Conservation (phyloP, 2,329 filamentous ascomycete genomes). For the Exutisphaerella laricina region DNA sequence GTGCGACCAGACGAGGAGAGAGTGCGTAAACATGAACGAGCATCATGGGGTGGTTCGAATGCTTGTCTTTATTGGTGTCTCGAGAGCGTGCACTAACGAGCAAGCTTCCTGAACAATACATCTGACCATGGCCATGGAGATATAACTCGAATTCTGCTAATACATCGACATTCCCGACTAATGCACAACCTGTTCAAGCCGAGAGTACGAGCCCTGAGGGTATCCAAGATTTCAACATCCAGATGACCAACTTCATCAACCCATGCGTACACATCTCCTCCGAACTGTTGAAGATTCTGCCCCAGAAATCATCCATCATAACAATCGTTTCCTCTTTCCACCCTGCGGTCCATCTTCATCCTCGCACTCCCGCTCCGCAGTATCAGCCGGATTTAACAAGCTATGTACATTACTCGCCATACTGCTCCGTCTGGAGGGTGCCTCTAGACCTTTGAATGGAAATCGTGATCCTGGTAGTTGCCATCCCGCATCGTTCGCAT, state of each 20-base stretch:
- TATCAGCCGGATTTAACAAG: constrained; percentile 63
- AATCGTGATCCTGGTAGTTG: constrained; percentile 47
- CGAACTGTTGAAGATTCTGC: not conserved
- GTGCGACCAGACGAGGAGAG: too few relatives aligned
- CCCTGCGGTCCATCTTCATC: constrained; percentile 55
- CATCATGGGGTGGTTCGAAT: too few relatives aligned
- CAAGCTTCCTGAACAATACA: too few relatives aligned
- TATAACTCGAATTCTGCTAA: too few relatives aligned
- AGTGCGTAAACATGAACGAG: too few relatives aligned
- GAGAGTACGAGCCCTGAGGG: too few relatives aligned
- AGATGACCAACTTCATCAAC: not conserved
- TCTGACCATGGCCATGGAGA: too few relatives aligned
- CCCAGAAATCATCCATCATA: constrained; percentile 31
- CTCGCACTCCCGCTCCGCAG: constrained; percentile 59
- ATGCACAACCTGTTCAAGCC: too few relatives aligned
- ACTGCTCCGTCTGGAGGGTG: constrained; percentile 61
- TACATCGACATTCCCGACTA: too few relatives aligned
- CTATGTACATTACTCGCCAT: constrained; percentile 67
- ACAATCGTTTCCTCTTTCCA: constrained; percentile 55
- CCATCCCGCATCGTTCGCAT: constrained; percentile 53
- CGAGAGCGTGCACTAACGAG: too few relatives aligned
- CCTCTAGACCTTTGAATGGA: constrained; percentile 47
- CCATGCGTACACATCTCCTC: not conserved
- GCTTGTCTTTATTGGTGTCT: too few relatives aligned
- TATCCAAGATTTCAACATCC: constrained; percentile 2